Evolutionary conservation across 306 rosid genomes (phyloP).

Genomic region (Cicer yamashitae): DNA sequence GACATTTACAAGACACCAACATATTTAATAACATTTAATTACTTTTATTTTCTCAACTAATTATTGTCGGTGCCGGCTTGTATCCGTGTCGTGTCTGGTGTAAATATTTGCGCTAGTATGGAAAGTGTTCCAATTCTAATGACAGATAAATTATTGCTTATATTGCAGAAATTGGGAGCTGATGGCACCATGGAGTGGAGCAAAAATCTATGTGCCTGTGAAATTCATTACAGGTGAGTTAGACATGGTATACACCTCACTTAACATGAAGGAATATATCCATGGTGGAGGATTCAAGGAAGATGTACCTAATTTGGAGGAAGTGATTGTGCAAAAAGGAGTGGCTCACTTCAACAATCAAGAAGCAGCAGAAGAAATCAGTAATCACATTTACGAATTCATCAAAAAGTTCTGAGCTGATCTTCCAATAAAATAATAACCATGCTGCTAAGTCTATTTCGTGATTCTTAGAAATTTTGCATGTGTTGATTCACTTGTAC

Average conservation of each 20-base stretch:
- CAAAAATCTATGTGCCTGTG: constrained; percentile 44
- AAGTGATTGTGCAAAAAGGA: constrained; percentile 51
- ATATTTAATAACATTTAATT: neutral
- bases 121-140: neutral
- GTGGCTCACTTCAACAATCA: constrained; percentile 55
- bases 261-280: constrained; percentile 31
- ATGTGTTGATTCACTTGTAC: too few relatives aligned
- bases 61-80: too few relatives aligned
- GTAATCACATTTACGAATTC: constrained; percentile 47
- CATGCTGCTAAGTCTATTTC: neutral
- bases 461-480: neutral
- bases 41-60: neutral
- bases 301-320: constrained; percentile 51
- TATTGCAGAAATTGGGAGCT: constrained; percentile 58
- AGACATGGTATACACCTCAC: constrained; percentile 46
- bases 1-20: neutral
- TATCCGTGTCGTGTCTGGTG: too few relatives aligned
- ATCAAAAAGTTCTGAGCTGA: constrained; percentile 39
- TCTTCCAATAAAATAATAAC: neutral
- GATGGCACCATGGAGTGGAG: constrained; percentile 47
- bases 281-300: constrained; percentile 50
- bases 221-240: constrained; percentile 53
- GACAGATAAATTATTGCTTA: neutral
- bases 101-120: neutral
- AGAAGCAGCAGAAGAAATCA: constrained; percentile 46